These are phyloP conservation scores for Moricandia moricandioides DNA, from an alignment of 345 rosid species.

Conservation along the genomic window DNA sequence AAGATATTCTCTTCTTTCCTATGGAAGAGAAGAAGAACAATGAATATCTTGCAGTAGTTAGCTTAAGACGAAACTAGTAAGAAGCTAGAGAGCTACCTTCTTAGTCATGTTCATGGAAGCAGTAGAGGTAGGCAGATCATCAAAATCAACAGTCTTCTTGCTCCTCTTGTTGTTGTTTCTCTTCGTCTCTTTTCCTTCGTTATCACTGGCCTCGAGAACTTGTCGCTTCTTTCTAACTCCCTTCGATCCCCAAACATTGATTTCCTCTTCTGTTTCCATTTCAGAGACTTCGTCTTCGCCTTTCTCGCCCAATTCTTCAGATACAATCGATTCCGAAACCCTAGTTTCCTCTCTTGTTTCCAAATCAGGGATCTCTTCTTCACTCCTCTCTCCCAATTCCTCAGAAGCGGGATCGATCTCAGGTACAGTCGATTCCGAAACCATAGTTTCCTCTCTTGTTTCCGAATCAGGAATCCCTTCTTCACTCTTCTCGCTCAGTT, in stretches of 20 bases:
- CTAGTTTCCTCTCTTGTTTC: background rate
- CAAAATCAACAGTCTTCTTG: slow-evolving; percentile 35
- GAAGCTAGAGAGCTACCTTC: slow-evolving; percentile 43
- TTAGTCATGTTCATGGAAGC: slow-evolving; percentile 45
- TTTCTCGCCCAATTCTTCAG: background rate
- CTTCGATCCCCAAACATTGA: slow-evolving; percentile 3
- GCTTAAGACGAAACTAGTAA: background rate
- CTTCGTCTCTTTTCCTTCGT: slow-evolving; percentile 25
- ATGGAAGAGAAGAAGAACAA: slow-evolving; percentile 3
- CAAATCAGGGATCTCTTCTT: slow-evolving; percentile 30
- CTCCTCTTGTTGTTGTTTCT: slow-evolving; percentile 41
- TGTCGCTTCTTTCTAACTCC: slow-evolving; percentile 30
- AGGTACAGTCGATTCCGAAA: background rate
- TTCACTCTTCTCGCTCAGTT: slow-evolving; percentile 14
- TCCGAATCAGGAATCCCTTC: background rate
- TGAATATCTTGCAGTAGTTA: background rate
- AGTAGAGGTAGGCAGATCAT: slow-evolving; percentile 37
- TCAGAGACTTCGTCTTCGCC: slow-evolving; percentile 13
- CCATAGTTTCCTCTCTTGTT: background rate
- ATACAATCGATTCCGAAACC: background rate
- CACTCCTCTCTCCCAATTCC: slow-evolving; percentile 21
- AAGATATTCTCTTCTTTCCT: slow-evolving; percentile 71
- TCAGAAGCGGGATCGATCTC: slow-evolving; percentile 43
- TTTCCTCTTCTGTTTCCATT: slow-evolving; percentile 9
- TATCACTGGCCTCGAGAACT: slow-evolving; percentile 16